Conservation (phyloP, 148 eudicot species). For the Rheum nobile region DNA sequence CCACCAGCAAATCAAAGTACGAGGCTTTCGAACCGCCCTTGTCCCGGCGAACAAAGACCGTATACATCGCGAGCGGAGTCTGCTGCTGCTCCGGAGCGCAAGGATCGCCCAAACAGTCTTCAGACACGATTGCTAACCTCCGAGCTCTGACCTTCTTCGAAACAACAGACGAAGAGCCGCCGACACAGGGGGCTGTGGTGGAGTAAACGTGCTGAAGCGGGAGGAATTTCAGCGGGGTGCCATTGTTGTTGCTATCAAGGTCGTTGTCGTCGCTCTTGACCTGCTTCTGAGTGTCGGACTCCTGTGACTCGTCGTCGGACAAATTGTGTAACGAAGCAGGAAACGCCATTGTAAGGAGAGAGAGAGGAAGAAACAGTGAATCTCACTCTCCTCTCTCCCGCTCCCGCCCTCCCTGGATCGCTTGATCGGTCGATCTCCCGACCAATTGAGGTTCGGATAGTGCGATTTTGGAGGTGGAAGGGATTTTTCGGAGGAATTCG, state of each 20-base stretch:
- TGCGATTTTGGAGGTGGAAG: background rate
- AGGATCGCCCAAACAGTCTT: background rate
- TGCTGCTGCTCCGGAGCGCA: background rate
- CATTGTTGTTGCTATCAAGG: slow-evolving; percentile 28
- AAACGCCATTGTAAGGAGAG: slow-evolving; percentile 26
- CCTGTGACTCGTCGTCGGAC: slow-evolving; percentile 1
- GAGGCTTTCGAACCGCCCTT: slow-evolving; percentile 3
- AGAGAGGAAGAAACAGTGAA: background rate
- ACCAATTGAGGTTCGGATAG: background rate
- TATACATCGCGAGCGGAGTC: background rate
- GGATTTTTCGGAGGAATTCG: background rate
- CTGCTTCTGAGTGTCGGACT: slow-evolving; percentile 8
- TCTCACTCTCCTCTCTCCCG: background rate
- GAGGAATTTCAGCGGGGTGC: slow-evolving; percentile 38
- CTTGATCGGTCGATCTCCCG: background rate
- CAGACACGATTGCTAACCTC: slow-evolving; percentile 9
- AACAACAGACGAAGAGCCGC: slow-evolving; percentile 30
- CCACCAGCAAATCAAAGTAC: slow-evolving; percentile 12
- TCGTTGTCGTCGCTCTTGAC: slow-evolving; percentile 21
- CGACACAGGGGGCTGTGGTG: slow-evolving; percentile 41
- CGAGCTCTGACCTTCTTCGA: slow-evolving; percentile 56
- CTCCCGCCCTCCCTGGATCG: background rate
- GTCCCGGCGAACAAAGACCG: slow-evolving; percentile 6
- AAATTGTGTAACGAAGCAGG: slow-evolving; percentile 16
- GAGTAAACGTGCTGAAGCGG: slow-evolving; percentile 62